Evolutionary conservation across 1,284 basidiomycete genomes (phyloP), one percentile per base, ranked within the genome.

Genomic region (Cutaneotrichosporon cutaneum): DNA sequence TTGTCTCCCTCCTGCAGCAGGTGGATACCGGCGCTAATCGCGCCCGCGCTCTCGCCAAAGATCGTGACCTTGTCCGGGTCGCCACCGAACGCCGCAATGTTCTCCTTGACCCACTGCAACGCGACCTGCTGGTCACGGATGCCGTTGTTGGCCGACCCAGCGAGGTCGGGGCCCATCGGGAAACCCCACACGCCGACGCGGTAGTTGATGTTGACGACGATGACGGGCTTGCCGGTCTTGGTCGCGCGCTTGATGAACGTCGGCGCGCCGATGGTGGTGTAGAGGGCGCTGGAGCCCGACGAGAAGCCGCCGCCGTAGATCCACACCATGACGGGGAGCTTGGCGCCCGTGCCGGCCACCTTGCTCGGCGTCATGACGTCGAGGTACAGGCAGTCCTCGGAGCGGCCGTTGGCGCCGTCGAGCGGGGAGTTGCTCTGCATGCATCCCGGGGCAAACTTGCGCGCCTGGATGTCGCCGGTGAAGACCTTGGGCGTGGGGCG

Each of bases 51-150:
- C 60, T 81, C 72, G n/a, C 81, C 80, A 63, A 74, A 75, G 30
- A 79, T 68, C 3, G 79, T 80, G 1, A 80, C 72, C 65, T 80
- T 78, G 27, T 63, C 59, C 13, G 71, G 68, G 65, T 83, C 78
- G n/a, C 83, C 83, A 4, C 83, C 83, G 59, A 83, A 83, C 2
- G 71, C 70, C 35, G 68, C 67, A 55, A 84, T 81, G 63, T 83
- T 78, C 58, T 77, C 56, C 42, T 81, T 78, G 0, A 84, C 77
- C 83, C 83, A 85, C 61, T 81, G 68, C 5, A 85, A 71, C 1
- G 78, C 81, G 21, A 80, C 70, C 5, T 77, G 71, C 60, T 83
- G 80, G 64, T 84, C 83, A 51, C 68, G 65, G 24, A 81, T 58
- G 18, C 80, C 80, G 24, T 77, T 68, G 58, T 81, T 81, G 21